Evolutionary conservation across 345 rosid genomes (phyloP), one percentile per base, ranked within the genome.

Genomic region (Lepidium aucheri): DNA sequence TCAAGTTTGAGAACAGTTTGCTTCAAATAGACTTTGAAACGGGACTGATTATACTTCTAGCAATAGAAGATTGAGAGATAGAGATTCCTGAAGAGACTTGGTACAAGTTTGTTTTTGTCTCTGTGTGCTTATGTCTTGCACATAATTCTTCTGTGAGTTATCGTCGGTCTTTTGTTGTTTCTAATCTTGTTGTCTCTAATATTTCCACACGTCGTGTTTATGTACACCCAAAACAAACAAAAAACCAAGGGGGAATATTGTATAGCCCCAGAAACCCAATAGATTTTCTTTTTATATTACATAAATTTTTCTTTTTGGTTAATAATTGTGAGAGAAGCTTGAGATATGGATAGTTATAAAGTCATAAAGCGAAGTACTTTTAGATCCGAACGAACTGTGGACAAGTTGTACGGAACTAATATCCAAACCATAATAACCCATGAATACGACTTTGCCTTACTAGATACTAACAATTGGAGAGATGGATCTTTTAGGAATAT

Each of bases 191-290:
- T 54, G 11, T 51, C 61, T 43, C 54, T 30, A 7, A 13, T 34
- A 9, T 54, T 44, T 20, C 33, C 9, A 12, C n/a, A 53, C 46
- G 35, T 56, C 46, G 63, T 56, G 20, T 41, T 65, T 47, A 24
- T 49, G 75, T 54, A 71, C 59, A 17, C 50, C 34, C 39, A 22
- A 14, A 9, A 45, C 20, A 41, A 30, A 42, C 9, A 8, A 16
- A 49, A 53, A 33, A 9, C 8, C 12, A 46, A 50, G 41, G 72
- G 71, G 71, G 72, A 28, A 72, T 66, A 72, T 50, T 72, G 76
- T 65, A 65, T 73, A 73, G 72, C 61, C 76, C 67, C 61, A 41
- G 42, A 72, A 50, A 41, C 53, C 9, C 12, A 41, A 42, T 65
- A 65, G 60, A 40, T 7, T 18, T 58, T 46, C 17, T 63, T 52